Base-by-base conservation (phyloP, 2,329 filamentous ascomycete genomes). In the Paracoccidioides brasiliensis region DNA sequence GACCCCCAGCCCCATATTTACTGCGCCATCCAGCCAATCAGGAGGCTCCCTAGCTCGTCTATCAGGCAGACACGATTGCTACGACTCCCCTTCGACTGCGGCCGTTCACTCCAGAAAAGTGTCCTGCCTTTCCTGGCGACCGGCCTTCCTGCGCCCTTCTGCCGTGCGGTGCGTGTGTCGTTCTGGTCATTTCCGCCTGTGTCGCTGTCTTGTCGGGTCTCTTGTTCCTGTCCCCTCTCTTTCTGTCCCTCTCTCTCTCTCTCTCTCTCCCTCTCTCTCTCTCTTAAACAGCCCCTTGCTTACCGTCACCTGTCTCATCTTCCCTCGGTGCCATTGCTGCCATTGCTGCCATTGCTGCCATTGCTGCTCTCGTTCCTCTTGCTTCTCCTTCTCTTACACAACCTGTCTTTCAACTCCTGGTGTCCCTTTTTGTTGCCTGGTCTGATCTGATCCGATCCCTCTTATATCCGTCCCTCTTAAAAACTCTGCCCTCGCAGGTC, bases 31-130 rank as follows among this genome's bases (percentile, higher is more conserved):
- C 59, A 59, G 14, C 67, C 64, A 44, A 43, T 61, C 60, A 10
- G 32, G 58, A 60, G 3, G 7, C 6, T 40, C 7, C 53, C 45
- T 56, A 14, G 5, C 52, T 68, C 62, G 65, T 63, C 67, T 64
- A 69, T 69, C 65, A 70, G 69, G 69, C 69, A 70, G 69, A 70
- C 67, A 68, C 65, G 63, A 54, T 40, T 61, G 65, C 57, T 61
- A 65, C 62, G 65, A 61, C 62, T 55, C 8, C 32, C 15, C 40
- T 37, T 55, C 58, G 51, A 48, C 52, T 59, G 46, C 51, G 58
- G 60, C 58, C 57, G 55, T 60, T 60, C 33, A 38, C 14, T 28
- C 22, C 22, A 22, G 22, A 22, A 22, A 22, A 22, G 22, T 22
- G 22, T 22, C 22, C 22, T 22, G 22, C 22, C 22, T 22, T 22